Conservation (phyloP, 768 basidiomycete species). For the Mycena sanguinolenta region DNA sequence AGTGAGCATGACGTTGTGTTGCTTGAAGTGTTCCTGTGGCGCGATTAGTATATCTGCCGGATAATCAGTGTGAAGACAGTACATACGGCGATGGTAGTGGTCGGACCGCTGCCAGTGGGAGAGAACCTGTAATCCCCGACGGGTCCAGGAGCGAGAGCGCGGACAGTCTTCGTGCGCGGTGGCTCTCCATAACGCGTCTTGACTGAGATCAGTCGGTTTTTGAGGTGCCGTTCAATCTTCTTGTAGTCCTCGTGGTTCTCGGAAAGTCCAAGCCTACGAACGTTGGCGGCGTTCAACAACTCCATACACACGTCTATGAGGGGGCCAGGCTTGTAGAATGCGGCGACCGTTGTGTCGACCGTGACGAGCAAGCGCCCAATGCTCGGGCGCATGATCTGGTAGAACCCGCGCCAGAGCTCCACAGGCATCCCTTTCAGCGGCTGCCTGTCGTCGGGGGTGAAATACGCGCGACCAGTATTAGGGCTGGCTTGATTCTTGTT, state of each 20-base stretch:
- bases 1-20: conserved; percentile 44
- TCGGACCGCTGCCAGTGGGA: conserved; percentile 36
- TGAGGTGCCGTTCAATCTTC: conserved; percentile 47
- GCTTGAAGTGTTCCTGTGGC: conserved; percentile 51
- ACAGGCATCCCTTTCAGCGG: conserved; percentile 35
- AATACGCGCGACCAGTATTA: conserved; percentile 51
- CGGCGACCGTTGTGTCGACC: conserved; percentile 51
- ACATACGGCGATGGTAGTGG: conserved; percentile 50
- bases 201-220: conserved; percentile 41
- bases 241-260: conserved; percentile 35
- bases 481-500: conserved; percentile 49
- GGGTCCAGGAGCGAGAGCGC: conserved; percentile 40
- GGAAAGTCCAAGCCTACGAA: conserved; percentile 41
- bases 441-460: conserved; percentile 39
- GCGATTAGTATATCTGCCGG: not conserved
- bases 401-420: conserved; percentile 51
- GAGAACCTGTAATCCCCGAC: conserved; percentile 52
- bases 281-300: conserved; percentile 39
- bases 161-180: conserved; percentile 43
- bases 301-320: conserved; percentile 42
- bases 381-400: conserved; percentile 55
- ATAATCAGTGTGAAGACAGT: not conserved
- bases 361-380: conserved; percentile 47
- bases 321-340: conserved; percentile 44
- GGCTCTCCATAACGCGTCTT: conserved; percentile 5